Evolutionary conservation across 495 filamentous ascomycete species (phyloP).

Genomic region (Penicillium verhagenii): DNA sequence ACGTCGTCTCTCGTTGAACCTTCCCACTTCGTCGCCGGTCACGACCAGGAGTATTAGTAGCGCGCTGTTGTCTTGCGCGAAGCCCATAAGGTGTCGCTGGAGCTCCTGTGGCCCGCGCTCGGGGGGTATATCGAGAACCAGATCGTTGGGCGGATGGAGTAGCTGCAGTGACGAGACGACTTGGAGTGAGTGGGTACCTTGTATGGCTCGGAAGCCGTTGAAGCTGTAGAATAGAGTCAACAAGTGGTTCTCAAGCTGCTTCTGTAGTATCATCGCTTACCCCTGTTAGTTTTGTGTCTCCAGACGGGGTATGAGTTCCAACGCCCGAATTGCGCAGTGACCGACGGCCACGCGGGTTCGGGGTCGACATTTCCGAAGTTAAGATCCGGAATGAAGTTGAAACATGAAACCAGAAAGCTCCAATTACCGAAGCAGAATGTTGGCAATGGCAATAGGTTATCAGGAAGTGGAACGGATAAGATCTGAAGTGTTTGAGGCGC

Average conservation of each 20-base stretch:
- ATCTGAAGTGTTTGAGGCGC: constrained; percentile 13
- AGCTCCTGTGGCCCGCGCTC: constrained; percentile 34
- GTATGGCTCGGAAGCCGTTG: constrained; percentile 39
- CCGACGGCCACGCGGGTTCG: constrained; percentile 36
- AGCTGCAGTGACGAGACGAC: constrained; percentile 30
- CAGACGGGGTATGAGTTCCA: constrained; percentile 29
- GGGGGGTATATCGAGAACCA: constrained; percentile 37
- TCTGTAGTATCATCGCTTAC: constrained; percentile 16
- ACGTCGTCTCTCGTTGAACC: constrained; percentile 72
- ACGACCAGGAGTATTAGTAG: constrained; percentile 73
- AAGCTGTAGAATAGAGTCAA: constrained; percentile 21
- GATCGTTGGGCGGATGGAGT: constrained; percentile 40
- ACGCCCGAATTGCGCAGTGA: constrained; percentile 27
- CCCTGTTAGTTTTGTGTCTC: constrained; percentile 33
- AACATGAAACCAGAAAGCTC: not conserved
- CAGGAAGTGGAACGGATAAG: not conserved
- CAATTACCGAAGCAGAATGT: not conserved
- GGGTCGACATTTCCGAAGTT: constrained; percentile 33
- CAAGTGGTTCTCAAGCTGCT: not conserved
- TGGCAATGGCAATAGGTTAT: not conserved
- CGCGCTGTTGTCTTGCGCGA: constrained; percentile 68
- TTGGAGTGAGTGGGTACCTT: constrained; percentile 40
- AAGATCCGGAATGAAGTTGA: not conserved
- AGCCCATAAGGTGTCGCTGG: constrained; percentile 72
- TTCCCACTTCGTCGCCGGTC: constrained; percentile 63